Evolutionary conservation across 2,329 filamentous ascomycete species (phyloP).

Genomic region (Colletotrichum scovillei): DNA sequence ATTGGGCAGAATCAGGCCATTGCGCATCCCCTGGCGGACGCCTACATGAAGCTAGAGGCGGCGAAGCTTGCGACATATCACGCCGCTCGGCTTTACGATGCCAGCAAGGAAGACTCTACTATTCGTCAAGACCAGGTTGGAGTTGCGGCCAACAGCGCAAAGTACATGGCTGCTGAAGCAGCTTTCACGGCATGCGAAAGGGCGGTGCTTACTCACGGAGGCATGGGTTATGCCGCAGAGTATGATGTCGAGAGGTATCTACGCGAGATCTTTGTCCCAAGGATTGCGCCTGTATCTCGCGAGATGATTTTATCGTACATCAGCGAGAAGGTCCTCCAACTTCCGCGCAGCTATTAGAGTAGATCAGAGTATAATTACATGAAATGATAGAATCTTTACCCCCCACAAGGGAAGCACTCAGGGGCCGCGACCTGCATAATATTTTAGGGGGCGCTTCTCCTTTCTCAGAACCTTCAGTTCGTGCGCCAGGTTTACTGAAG

Average conservation of each 20-base stretch:
- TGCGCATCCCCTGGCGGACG: slow-evolving; percentile 73
- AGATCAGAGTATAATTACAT: too few species aligned
- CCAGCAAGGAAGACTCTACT: slow-evolving; percentile 59
- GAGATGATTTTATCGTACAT: slow-evolving; percentile 85
- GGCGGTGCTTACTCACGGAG: slow-evolving; percentile 68
- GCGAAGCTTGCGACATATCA: slow-evolving; percentile 75
- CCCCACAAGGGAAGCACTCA: too few species aligned
- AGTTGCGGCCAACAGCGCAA: slow-evolving; percentile 75
- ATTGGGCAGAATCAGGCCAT: slow-evolving; percentile 76
- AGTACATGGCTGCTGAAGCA: slow-evolving; percentile 76
- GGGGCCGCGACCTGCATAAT: too few species aligned
- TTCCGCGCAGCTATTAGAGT: slow-evolving; percentile 74
- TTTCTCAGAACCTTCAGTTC: too few species aligned
- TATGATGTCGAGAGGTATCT: slow-evolving; percentile 75
- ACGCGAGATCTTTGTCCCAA: slow-evolving; percentile 72
- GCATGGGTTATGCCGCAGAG: slow-evolving; percentile 74
- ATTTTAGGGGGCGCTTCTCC: too few species aligned
- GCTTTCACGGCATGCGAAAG: slow-evolving; percentile 72
- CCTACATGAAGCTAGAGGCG: slow-evolving; percentile 73
- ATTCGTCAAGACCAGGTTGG: slow-evolving; percentile 69
- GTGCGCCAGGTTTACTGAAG: too few species aligned
- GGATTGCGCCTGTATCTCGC: slow-evolving; percentile 72
- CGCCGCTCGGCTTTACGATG: slow-evolving; percentile 71
- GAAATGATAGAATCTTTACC: too few species aligned
- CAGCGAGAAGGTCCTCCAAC: slow-evolving; percentile 72